These are phyloP conservation scores for Leptographium lundbergii DNA, from an alignment of 2,329 filamentous ascomycete genomes.

Conservation along the genomic window DNA sequence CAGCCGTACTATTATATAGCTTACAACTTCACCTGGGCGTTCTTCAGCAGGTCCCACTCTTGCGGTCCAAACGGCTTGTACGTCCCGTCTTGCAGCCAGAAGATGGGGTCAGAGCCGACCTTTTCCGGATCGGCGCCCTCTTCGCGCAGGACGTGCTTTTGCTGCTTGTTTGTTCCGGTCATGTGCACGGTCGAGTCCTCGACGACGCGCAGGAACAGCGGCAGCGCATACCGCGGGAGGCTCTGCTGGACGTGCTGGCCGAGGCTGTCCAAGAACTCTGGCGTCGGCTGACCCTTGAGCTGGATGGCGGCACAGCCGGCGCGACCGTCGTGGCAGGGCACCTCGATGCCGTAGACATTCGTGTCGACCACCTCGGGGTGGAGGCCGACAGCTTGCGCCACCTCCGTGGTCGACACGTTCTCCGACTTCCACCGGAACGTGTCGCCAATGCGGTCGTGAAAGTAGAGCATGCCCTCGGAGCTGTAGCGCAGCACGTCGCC, in stretches of 20 bases:
- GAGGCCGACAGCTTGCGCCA: constrained; percentile 58
- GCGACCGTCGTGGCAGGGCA: constrained; percentile 72
- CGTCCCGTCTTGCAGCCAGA: constrained; percentile 50
- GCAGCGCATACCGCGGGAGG: constrained; percentile 63
- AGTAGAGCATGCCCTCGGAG: constrained; percentile 58
- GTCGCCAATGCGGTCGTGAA: constrained; percentile 69
- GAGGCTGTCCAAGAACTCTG: constrained; percentile 39
- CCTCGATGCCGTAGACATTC: constrained; percentile 72
- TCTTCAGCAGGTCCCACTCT: constrained; percentile 58
- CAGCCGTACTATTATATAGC: background rate
- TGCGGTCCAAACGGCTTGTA: constrained; percentile 55
- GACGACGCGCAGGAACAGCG: constrained; percentile 62
- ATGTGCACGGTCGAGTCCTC: constrained; percentile 43
- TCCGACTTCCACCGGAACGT: constrained; percentile 75
- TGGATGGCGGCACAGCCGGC: constrained; percentile 53
- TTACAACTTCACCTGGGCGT: constrained; percentile 58
- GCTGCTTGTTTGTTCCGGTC: constrained; percentile 82
- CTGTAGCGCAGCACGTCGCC: constrained; percentile 73
- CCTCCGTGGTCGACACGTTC: constrained; percentile 73
- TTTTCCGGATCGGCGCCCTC: constrained; percentile 60
- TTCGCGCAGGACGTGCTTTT: constrained; percentile 60
- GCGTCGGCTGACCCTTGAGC: constrained; percentile 32
- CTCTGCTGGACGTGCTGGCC: constrained; percentile 42
- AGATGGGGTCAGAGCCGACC: constrained; percentile 35
- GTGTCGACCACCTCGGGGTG: constrained; percentile 60